Evolutionary conservation across 352 stramenopile species (phyloP), one percentile per base, ranked within the genome.

Genomic region (Phytopythium kandeliae): DNA sequence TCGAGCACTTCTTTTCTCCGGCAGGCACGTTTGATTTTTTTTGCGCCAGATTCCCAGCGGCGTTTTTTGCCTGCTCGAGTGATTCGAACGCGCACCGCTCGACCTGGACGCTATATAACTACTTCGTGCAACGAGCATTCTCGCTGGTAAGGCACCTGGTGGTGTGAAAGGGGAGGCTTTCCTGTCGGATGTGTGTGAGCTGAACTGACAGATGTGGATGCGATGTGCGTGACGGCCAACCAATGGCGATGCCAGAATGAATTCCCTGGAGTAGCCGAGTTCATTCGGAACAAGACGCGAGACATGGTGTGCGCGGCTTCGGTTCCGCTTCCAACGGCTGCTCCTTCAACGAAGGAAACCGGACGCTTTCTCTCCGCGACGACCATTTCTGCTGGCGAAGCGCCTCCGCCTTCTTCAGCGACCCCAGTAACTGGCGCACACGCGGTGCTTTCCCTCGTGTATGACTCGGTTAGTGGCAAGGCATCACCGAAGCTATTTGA

Each of bases 201-300:
- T 47, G 30, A 21, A 33, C 19, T 19, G 11, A 9, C 15, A 19
- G 12, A 51, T 16, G 17, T 15, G 25, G n/a, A 25, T 35, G 13
- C n/a, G n/a, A n/a, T 31, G 28, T 31, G 28, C 28, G 28, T 31
- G n/a, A n/a, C n/a, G n/a, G n/a, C n/a, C n/a, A n/a, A n/a, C 10
- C 28, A 16, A 40, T 24, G 11, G 30, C 44, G 13, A 30, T 38
- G 10, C 38, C 36, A 93, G 83, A 94, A 94, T 44, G 77, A 68
- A 21, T 89, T 91, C 42, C 65, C 66, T 31, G 84, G 84, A 6
- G 62, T 94, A 11, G 71, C 64, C 9, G 68, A 81, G 52, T 90
- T 86, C 45, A 38, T 94, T 2, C 73, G 83, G 26, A 90, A 94
- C 62, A 86, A 76, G 53, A 92, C 84, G 15, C 73, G 74, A 26